These are phyloP conservation scores for Diaporthe ilicicola DNA, from an alignment of 2,329 filamentous ascomycete genomes.

Conservation along the genomic window DNA sequence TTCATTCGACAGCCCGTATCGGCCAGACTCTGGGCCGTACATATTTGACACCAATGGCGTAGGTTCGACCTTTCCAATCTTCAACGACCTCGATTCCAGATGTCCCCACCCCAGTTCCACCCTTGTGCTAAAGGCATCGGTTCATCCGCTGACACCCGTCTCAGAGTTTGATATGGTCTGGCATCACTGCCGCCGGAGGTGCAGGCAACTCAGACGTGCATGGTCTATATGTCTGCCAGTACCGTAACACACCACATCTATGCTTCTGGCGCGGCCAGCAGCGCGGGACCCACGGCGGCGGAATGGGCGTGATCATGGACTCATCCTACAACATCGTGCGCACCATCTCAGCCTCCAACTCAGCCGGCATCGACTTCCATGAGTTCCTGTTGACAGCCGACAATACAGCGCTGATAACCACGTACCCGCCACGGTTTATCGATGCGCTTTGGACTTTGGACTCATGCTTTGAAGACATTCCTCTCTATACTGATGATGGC, in stretches of 20 bases:
- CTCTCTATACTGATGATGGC: neutral
- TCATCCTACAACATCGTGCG: constrained; percentile 23
- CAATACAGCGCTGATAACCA: constrained; percentile 22
- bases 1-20: constrained; percentile 7
- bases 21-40: constrained; percentile 28
- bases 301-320: constrained; percentile 24
- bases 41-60: constrained; percentile 28
- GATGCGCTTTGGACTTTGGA: constrained; percentile 24
- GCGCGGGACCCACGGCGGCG: constrained; percentile 21
- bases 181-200: constrained; percentile 3
- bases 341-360: neutral
- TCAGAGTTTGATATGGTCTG: constrained; percentile 26
- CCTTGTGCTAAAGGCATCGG: too few relatives aligned
- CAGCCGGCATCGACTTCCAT: constrained; percentile 18
- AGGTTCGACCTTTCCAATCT: neutral
- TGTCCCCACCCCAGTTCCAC: too few relatives aligned
- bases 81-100: too few relatives aligned
- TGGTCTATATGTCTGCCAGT: constrained; percentile 22
- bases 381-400: constrained; percentile 23
- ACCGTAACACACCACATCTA: constrained; percentile 6
- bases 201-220: constrained; percentile 7
- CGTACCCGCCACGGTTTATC: constrained; percentile 14
- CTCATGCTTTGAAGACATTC: constrained; percentile 22
- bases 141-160: neutral
- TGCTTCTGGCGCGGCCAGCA: constrained; percentile 27